Evolutionary conservation across 2,329 filamentous ascomycete species (phyloP), one percentile per base, ranked within the genome.

Genomic region (Grosmannia penicillata): DNA sequence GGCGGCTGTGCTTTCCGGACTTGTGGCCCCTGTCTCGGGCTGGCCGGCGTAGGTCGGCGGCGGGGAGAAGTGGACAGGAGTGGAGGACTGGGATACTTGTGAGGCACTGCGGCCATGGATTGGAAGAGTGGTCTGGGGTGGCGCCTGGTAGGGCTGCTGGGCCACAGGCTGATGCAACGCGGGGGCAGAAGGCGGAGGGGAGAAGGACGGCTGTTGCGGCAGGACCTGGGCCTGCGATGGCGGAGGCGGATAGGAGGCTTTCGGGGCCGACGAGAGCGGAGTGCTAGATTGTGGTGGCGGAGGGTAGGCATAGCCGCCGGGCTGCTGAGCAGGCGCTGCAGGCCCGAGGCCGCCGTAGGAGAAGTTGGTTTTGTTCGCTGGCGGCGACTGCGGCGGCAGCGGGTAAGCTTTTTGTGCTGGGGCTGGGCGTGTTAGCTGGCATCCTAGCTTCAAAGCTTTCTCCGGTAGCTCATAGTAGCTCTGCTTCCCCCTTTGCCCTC

Each of bases 361-460:
- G 44, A 59, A 58, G 42, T 54, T 55, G 40, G 55, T 56, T 44
- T 55, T 50, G 18, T 48, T 52, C 13, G 56, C 55, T 15, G 56
- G 56, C 15, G 56, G 54, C 24, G 56, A 58, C 48, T 53, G 52
- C 25, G 56, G 56, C 36, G 56, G 56, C 24, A 55, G 54, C 4
- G 56, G 55, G 32, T 59, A 58, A 48, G 10, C 6, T 39, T 55
- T 43, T 47, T 50, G 37, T 46, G 49, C 8, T 38, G 42, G 19
- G 23, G 29, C 15, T 27, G 28, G 6, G 14, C 10, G 25, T 37
- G 25, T 21, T 30, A 17, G 25, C 6, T 23, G 11, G n/a, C 4
- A 13, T n/a, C n/a, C n/a, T n/a, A n/a, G n/a, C n/a, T n/a, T n/a
- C n/a, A n/a, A n/a, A n/a, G n/a, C n/a, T n/a, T n/a, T n/a, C 29